Percentiles rank a stretch among this genome's conserved stretches.
These are phyloP conservation scores for Scheffersomyces spartinae DNA, from an alignment of 805 yeast species.

Conservation along the genomic window DNA sequence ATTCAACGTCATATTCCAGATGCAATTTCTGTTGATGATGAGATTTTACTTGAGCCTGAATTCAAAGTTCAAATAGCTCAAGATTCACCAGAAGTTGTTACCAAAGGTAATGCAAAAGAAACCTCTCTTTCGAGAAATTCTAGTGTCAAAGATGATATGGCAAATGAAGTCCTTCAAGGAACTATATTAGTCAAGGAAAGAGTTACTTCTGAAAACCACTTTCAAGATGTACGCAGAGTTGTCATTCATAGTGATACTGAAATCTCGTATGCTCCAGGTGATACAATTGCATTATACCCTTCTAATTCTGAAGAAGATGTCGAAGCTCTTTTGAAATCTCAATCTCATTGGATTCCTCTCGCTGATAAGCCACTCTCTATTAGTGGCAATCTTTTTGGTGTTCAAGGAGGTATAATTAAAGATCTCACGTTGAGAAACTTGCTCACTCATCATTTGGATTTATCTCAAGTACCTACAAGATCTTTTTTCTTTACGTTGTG, in stretches of 20 bases:
- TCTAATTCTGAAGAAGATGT: slow-evolving; percentile 56
- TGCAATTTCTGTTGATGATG: slow-evolving; percentile 11
- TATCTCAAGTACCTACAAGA: slow-evolving; percentile 72
- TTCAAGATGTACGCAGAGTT: slow-evolving; percentile 79
- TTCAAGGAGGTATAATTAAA: slow-evolving; percentile 52
- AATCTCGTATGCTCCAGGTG: slow-evolving; percentile 58
- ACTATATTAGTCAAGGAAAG: slow-evolving; percentile 33
- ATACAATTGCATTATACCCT: slow-evolving; percentile 69
- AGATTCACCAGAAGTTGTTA: too few relatives aligned
- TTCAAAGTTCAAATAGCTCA: slow-evolving; percentile 9
- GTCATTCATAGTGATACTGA: slow-evolving; percentile 21
- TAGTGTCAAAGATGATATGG: slow-evolving; percentile 1
- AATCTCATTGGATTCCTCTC: slow-evolving; percentile 54
- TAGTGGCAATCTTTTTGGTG: slow-evolving; percentile 19
- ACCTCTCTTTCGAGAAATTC: neutral
- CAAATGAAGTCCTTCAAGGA: too few relatives aligned
- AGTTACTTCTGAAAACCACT: slow-evolving; percentile 62
- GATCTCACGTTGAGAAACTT: slow-evolving; percentile 61
- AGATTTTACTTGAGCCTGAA: slow-evolving; percentile 16
- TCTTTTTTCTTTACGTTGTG: slow-evolving; percentile 65
- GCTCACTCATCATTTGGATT: slow-evolving; percentile 70
- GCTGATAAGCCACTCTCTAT: slow-evolving; percentile 51
- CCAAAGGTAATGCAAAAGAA: too few relatives aligned
- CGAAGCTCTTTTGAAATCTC: slow-evolving; percentile 49
- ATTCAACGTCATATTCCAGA: slow-evolving; percentile 13